A percentile compares a stretch with the other conserved stretches of the same genome.
phyloP scores from a whole-genome alignment of 2,329 filamentous ascomycete species.

The Magnaporthiopsis poae region DNA sequence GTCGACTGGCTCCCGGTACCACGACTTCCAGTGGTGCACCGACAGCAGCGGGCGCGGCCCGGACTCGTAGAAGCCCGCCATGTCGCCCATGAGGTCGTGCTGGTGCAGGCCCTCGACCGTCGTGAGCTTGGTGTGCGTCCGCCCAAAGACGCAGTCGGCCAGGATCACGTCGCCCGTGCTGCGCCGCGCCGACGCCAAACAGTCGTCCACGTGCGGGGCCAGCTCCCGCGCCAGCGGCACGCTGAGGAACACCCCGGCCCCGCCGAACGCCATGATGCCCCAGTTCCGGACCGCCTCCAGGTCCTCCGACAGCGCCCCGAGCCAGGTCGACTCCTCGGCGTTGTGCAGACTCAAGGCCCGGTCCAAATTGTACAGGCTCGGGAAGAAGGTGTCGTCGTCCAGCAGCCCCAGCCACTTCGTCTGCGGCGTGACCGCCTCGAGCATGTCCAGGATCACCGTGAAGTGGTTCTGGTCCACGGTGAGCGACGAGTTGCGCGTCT shows the following conservation, averaged over 20 bases:
- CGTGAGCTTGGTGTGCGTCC: constrained; percentile 45
- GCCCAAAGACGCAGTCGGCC: constrained; percentile 45
- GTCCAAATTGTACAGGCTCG: constrained; percentile 40
- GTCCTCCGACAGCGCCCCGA: constrained; percentile 50
- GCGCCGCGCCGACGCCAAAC: constrained; percentile 32
- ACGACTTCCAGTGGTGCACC: constrained; percentile 55
- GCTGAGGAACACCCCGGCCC: constrained; percentile 50
- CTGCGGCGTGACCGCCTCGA: constrained; percentile 29
- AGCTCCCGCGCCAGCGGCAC: constrained; percentile 40
- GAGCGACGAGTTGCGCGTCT: constrained; percentile 23
- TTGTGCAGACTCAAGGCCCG: constrained; percentile 38
- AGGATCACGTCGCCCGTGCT: constrained; percentile 45
- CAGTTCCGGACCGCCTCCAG: constrained; percentile 39
- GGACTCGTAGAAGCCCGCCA: constrained; percentile 51
- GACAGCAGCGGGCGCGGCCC: constrained; percentile 40
- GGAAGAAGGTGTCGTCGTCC: constrained; percentile 57
- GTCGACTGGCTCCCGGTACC: constrained; percentile 42
- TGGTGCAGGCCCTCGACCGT: constrained; percentile 46
- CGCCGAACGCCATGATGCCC: constrained; percentile 52
- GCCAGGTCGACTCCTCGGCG: constrained; percentile 38
- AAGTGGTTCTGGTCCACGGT: constrained; percentile 48
- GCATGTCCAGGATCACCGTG: constrained; percentile 40
- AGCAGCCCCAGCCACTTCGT: constrained; percentile 48
- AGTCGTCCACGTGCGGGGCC: constrained; percentile 36
- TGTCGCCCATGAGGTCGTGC: constrained; percentile 45